These are phyloP conservation scores for Alternaria brassicae DNA, from an alignment of 2,329 filamentous ascomycete species.

Conservation along the genomic window DNA sequence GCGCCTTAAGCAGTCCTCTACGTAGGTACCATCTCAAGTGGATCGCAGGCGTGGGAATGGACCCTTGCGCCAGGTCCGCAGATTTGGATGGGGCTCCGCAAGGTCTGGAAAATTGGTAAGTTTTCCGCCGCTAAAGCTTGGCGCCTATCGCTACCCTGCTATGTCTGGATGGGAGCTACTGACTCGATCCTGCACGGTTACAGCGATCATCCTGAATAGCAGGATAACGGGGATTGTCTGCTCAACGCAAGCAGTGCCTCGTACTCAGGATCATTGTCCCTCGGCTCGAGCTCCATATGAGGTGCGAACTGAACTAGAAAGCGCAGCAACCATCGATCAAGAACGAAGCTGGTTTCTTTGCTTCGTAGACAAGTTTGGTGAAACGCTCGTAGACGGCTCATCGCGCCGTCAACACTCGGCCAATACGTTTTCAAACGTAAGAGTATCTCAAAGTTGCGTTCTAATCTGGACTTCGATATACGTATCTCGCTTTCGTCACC, in stretches of 20 bases:
- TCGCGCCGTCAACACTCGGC: slow-evolving; percentile 34
- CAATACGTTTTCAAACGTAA: slow-evolving; percentile 31
- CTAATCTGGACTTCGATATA: slow-evolving; percentile 29
- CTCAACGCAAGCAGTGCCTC: slow-evolving; percentile 32
- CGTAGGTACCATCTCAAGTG: slow-evolving; percentile 1
- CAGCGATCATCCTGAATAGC: slow-evolving; percentile 26
- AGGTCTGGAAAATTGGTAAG: slow-evolving; percentile 16
- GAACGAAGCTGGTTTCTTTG: slow-evolving; percentile 36
- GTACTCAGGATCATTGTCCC: slow-evolving; percentile 35
- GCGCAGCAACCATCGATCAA: slow-evolving; percentile 34
- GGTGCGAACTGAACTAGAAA: slow-evolving; percentile 37
- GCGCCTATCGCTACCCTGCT: background rate
- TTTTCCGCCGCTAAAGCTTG: slow-evolving; percentile 30
- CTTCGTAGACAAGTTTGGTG: slow-evolving; percentile 35
- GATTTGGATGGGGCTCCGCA: slow-evolving; percentile 13
- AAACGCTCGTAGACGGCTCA: slow-evolving; percentile 35
- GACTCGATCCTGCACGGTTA: background rate
- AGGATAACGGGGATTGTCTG: slow-evolving; percentile 34
- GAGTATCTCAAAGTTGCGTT: slow-evolving; percentile 35
- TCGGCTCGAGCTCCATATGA: slow-evolving; percentile 36
- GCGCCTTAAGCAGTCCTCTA: slow-evolving; percentile 10
- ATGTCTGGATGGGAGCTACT: background rate
- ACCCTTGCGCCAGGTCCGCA: slow-evolving; percentile 3
- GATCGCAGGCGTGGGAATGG: background rate
- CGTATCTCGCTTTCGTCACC: slow-evolving; percentile 29